Evolutionary conservation across 2,329 filamentous ascomycete genomes (phyloP).

Genomic region (Penicillium sp.): DNA sequence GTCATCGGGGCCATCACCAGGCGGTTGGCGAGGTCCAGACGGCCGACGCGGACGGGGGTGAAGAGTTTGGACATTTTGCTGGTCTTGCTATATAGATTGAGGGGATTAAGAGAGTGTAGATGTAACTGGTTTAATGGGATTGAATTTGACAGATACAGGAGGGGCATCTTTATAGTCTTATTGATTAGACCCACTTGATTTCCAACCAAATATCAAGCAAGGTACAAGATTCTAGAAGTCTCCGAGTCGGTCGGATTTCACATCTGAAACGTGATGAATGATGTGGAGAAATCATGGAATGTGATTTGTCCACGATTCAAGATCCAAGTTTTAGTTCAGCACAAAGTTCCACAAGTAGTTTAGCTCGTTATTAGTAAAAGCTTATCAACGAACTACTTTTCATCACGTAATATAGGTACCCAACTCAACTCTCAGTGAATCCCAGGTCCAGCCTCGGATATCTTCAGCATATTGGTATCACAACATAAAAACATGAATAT

Average conservation of each 20-base stretch:
- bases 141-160: background rate
- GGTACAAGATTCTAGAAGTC: background rate
- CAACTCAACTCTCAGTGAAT: no score
- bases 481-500: slow-evolving; percentile 1
- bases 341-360: no score
- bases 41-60: slow-evolving; percentile 41
- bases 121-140: background rate
- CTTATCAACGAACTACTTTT: background rate
- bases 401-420: no score
- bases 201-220: background rate
- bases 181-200: no score
- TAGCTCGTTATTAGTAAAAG: no score
- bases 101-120: background rate
- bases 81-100: background rate
- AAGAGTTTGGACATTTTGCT: slow-evolving; percentile 26
- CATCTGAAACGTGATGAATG: background rate
- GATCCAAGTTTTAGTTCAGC: background rate
- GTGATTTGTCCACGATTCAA: background rate
- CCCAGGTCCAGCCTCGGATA: background rate
- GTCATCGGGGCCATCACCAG: slow-evolving; percentile 56
- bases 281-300: background rate
- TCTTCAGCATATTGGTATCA: background rate
- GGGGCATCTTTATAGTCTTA: background rate
- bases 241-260: slow-evolving; percentile 2
- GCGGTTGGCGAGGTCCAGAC: slow-evolving; percentile 41